Percentiles rank a stretch among this genome's conserved stretches.
Evolutionary conservation across 495 filamentous ascomycete species (phyloP).

Genomic region (Corynascus novoguineensis): DNA sequence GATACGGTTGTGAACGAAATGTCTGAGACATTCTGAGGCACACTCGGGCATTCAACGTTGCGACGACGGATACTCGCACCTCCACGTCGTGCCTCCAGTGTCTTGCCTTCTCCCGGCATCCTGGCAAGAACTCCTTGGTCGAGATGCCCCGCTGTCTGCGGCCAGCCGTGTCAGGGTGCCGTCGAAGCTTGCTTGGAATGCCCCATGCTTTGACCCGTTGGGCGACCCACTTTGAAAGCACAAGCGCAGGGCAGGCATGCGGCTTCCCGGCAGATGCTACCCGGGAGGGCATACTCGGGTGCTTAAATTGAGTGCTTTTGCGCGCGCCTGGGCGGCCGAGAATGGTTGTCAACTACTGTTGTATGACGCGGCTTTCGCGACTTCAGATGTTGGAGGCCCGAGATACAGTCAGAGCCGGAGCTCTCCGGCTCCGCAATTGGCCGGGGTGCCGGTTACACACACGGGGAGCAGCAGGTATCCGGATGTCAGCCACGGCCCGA

Average conservation of each 20-base stretch:
- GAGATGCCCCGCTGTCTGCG: slow-evolving; percentile 6
- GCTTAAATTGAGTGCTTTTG: neutral
- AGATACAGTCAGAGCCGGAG: slow-evolving; percentile 3
- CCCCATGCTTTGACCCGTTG: neutral
- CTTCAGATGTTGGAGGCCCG: neutral
- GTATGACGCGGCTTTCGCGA: neutral
- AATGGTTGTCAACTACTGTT: slow-evolving; percentile 3
- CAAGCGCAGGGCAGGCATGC: slow-evolving; percentile 2
- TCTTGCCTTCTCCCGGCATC: slow-evolving; percentile 1
- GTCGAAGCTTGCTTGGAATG: neutral
- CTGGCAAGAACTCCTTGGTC: slow-evolving; percentile 6
- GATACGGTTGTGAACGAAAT: slow-evolving; percentile 8
- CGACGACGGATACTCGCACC: slow-evolving; percentile 9
- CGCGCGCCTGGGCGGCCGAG: neutral
- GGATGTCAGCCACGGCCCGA: slow-evolving; percentile 14
- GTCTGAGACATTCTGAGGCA: slow-evolving; percentile 12
- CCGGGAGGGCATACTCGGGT: slow-evolving; percentile 1
- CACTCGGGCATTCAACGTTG: slow-evolving; percentile 5
- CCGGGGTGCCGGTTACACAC: neutral
- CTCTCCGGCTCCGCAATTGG: slow-evolving; percentile 10
- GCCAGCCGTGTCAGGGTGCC: slow-evolving; percentile 6
- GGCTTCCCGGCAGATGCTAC: neutral
- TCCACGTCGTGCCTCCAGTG: slow-evolving; percentile 7
- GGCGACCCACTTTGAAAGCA: slow-evolving; percentile 1
- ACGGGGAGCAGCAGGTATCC: slow-evolving; percentile 12